Evolutionary conservation across 306 rosid species (phyloP).

Genomic region (Pueraria montana): DNA sequence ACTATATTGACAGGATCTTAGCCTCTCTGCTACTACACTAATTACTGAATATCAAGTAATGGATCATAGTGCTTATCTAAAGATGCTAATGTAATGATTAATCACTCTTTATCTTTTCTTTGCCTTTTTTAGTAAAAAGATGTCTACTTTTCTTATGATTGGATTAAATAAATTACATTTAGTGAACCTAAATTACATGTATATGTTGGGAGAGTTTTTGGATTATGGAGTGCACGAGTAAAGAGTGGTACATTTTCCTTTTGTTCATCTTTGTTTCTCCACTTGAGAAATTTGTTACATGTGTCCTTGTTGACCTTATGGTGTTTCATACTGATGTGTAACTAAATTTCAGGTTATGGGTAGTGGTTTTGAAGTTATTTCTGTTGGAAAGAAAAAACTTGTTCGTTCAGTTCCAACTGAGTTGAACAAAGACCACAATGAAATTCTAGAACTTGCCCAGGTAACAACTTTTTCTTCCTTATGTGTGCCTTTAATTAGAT

Average conservation of each 20-base stretch:
- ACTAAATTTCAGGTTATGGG: constrained; percentile 79
- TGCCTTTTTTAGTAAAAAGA: background rate
- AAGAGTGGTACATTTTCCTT: constrained; percentile 22
- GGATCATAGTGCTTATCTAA: background rate
- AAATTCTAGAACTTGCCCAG: constrained; percentile 98
- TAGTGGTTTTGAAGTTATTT: constrained; percentile 93
- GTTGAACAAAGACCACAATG: constrained; percentile 96
- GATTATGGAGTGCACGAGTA: background rate
- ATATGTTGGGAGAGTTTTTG: constrained; percentile 24
- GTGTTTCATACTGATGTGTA: constrained; percentile 33
- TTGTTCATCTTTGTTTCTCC: constrained; percentile 10
- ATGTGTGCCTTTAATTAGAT: background rate
- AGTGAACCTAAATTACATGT: constrained; percentile 11
- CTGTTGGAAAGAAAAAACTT: constrained; percentile 94
- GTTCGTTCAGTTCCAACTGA: constrained; percentile 99
- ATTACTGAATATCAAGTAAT: background rate
- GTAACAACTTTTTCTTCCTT: constrained; percentile 51
- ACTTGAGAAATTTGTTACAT: constrained; percentile 24
- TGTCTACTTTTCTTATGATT: constrained; percentile 17
- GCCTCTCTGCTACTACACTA: background rate
- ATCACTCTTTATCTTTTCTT: background rate
- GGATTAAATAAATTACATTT: constrained; percentile 24
- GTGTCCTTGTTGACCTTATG: constrained; percentile 33
- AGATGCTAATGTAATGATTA: constrained; percentile 6
- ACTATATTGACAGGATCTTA: background rate